Evolutionary conservation across 1,284 basidiomycete genomes (phyloP).

Genomic region (Meripilus lineatus): DNA sequence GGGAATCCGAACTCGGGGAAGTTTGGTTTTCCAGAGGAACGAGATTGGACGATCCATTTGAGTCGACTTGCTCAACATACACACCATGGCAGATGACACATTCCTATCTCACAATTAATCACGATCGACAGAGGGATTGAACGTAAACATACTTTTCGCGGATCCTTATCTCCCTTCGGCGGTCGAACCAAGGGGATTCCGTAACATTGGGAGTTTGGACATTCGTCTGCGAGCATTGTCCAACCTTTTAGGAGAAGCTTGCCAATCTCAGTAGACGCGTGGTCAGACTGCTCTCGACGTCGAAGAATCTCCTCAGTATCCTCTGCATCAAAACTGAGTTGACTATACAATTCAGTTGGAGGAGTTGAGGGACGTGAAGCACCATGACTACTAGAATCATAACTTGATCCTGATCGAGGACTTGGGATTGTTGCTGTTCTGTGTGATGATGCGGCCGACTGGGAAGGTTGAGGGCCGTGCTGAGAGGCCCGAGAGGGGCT

Average conservation of each 20-base stretch:
- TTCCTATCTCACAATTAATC: slow-evolving; percentile 42
- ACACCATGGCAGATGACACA: slow-evolving; percentile 69
- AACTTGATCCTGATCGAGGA: slow-evolving; percentile 23
- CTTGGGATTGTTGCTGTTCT: slow-evolving; percentile 8
- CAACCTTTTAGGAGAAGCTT: slow-evolving; percentile 72
- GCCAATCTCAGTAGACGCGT: slow-evolving; percentile 73
- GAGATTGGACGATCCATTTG: slow-evolving; percentile 45
- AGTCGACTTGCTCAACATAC: slow-evolving; percentile 52
- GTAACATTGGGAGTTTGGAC: slow-evolving; percentile 59
- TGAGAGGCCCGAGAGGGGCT: slow-evolving; percentile 12
- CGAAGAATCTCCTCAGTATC: slow-evolving; percentile 61
- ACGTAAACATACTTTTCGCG: slow-evolving; percentile 47
- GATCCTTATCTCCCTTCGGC: slow-evolving; percentile 59
- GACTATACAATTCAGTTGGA: slow-evolving; percentile 64
- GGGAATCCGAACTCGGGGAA: too few relatives aligned
- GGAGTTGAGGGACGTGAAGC: slow-evolving; percentile 70
- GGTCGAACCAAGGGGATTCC: slow-evolving; percentile 72
- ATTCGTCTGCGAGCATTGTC: slow-evolving; percentile 83
- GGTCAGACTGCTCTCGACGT: slow-evolving; percentile 75
- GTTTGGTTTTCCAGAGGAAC: slow-evolving; percentile 33
- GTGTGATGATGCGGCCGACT: slow-evolving; percentile 2
- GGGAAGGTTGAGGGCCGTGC: slow-evolving; percentile 1
- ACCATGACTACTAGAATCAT: slow-evolving; percentile 41
- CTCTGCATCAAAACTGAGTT: slow-evolving; percentile 50
- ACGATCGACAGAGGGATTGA: slow-evolving; percentile 1